These are phyloP conservation scores for Medicago truncatula DNA, from an alignment of 306 rosid species.

Conservation along the genomic window MtrunA17r5.0-ANR NC_053048.1:884501-885000, in stretches of 20 bases:
- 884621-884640: neutral
- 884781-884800: neutral
- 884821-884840: too few species aligned
- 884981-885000: too few species aligned
- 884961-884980: too few species aligned
- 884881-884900: too few species aligned
- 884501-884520: neutral
- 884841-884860: too few species aligned
- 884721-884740: neutral
- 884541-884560: neutral
- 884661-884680: neutral
- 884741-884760: neutral
- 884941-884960: too few species aligned
- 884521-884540: neutral
- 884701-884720: neutral
- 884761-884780: neutral
- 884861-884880: too few species aligned
- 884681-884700: neutral
- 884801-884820: neutral
- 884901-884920: too few species aligned
- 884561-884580: neutral
- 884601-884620: neutral
- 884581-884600: neutral
- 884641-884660: neutral
- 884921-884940: too few species aligned